Conservation (phyloP, 225 moss, liverwort and hornwort species). For the Pseudoscleropodium purum region DNA sequence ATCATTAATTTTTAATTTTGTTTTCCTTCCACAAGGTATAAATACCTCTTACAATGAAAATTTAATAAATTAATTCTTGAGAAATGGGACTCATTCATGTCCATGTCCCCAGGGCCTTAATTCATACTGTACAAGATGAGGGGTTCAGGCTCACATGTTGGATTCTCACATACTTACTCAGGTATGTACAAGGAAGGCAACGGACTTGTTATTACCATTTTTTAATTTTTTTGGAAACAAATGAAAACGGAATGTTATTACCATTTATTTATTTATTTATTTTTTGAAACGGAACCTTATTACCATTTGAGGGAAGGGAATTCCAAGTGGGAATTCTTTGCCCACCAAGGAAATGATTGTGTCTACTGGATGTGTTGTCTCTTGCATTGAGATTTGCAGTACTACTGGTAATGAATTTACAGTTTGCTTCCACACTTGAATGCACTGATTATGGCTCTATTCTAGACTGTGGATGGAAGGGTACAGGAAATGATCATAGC, state of each 20-base stretch:
- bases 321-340: not conserved
- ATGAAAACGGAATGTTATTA: too few relatives aligned
- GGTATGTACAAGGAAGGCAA: too few relatives aligned
- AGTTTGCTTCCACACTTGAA: not conserved
- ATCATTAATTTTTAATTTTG: accelerated
- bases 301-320: not conserved
- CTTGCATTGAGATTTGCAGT: not conserved
- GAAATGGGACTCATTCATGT: not conserved
- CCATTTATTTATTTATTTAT: too few relatives aligned
- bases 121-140: not conserved
- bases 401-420: not conserved
- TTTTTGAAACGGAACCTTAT: too few relatives aligned
- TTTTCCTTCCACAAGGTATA: not conserved
- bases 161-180: not conserved
- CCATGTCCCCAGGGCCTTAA: not conserved
- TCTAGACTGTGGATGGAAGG: not conserved
- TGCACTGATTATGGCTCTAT: not conserved
- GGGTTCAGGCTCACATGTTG: not conserved
- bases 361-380: not conserved
- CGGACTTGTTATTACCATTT: not conserved
- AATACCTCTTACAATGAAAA: not conserved
- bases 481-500: not conserved
- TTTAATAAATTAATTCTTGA: not conserved
- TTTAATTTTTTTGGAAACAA: too few relatives aligned
- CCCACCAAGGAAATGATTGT: not conserved